Evolutionary conservation across 805 yeast species (phyloP).

Genomic region (Sungouiella thailandica): DNA sequence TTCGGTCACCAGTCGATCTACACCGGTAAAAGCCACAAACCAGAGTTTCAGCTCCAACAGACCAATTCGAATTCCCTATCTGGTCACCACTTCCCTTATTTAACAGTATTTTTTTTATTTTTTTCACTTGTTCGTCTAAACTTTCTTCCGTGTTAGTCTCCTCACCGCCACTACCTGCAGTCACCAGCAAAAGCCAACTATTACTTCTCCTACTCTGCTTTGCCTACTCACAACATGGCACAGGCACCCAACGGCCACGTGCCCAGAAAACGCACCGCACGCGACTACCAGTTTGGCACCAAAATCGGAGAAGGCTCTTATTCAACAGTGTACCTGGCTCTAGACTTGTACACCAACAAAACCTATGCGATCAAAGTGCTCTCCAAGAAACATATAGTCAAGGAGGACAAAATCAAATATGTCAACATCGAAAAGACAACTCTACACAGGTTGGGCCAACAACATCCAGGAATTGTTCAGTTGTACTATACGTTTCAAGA

Average conservation of each 20-base stretch:
- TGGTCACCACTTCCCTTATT: too few species aligned
- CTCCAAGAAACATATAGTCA: constrained; percentile 87
- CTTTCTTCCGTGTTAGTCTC: not conserved
- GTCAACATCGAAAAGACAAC: constrained; percentile 94
- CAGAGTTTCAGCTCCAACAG: too few species aligned
- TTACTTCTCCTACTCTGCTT: not conserved
- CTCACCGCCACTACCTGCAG: not conserved
- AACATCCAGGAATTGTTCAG: constrained; percentile 91
- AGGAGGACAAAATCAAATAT: constrained; percentile 91
- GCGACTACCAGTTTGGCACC: constrained; percentile 85
- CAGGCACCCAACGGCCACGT: too few species aligned
- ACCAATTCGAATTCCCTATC: too few species aligned
- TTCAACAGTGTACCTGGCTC: constrained; percentile 86
- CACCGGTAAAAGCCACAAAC: too few species aligned
- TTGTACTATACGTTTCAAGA: constrained; percentile 94
- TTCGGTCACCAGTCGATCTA: too few species aligned
- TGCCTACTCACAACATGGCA: too few species aligned
- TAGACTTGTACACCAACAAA: constrained; percentile 66
- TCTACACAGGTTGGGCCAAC: constrained; percentile 74
- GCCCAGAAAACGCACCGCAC: constrained; percentile 43
- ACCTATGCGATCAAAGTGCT: constrained; percentile 89
- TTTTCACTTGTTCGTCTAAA: not conserved
- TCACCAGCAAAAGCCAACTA: not conserved
- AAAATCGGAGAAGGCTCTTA: constrained; percentile 94
- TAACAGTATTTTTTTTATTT: too few species aligned